These are phyloP conservation scores for Aspergillus alliaceus DNA, from an alignment of 2,329 filamentous ascomycete species.

Conservation along the genomic window DNA sequence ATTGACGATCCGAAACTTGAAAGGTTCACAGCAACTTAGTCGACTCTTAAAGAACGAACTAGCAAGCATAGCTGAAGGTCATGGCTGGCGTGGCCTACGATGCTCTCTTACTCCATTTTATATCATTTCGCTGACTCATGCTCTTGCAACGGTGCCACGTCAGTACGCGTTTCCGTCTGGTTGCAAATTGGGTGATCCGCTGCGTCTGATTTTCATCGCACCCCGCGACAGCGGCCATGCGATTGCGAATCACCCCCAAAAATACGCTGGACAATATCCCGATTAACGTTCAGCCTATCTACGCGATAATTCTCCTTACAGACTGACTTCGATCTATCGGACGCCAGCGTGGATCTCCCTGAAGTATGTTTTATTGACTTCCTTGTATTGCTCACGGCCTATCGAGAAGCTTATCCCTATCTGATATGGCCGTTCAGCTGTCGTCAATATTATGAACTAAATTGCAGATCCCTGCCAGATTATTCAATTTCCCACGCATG, in stretches of 20 bases:
- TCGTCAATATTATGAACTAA: background rate
- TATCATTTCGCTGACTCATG: background rate
- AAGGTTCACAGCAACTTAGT: conserved; percentile 3
- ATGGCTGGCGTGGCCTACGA: conserved; percentile 1
- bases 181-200: background rate
- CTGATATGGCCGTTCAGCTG: background rate
- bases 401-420: background rate
- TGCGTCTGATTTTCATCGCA: background rate
- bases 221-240: background rate
- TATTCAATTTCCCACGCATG: conserved; percentile 14
- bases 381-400: conserved; percentile 1
- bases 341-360: background rate
- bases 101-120: background rate
- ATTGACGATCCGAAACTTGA: conserved; percentile 2
- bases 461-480: conserved; percentile 12
- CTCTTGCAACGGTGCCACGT: background rate
- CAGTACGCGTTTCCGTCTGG: background rate
- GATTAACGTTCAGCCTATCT: background rate
- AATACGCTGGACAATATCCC: background rate
- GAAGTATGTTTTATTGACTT: background rate
- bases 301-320: background rate
- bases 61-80: background rate
- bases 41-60: background rate
- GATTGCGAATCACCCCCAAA: background rate
- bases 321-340: background rate